A percentile compares a stretch with the other conserved stretches of the same genome.
phyloP scores from a whole-genome alignment of 805 yeast species.

The Saccharomyces kudriavzevii region DNA sequence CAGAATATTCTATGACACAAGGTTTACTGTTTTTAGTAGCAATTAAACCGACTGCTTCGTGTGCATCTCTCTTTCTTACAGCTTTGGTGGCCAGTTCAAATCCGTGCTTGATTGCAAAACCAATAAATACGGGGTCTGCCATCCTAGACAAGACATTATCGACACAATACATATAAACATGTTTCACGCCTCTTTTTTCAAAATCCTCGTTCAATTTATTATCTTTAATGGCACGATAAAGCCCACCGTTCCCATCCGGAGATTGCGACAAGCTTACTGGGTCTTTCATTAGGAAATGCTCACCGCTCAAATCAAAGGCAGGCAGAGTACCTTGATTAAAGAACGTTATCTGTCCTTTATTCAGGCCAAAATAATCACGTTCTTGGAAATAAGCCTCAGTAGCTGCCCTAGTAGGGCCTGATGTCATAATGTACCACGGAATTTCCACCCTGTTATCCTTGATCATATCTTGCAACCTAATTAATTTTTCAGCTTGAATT shows the following conservation, averaged over 20 bases:
- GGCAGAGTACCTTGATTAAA: conserved; percentile 96
- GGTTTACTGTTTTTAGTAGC: conserved; percentile 64
- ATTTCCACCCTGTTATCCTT: conserved; percentile 27
- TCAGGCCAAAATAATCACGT: conserved; percentile 65
- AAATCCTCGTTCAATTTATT: conserved; percentile 65
- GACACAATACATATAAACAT: conserved; percentile 93
- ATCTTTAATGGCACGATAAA: conserved; percentile 71
- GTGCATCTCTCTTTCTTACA: conserved; percentile 83
- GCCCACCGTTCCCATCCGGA: conserved; percentile 98
- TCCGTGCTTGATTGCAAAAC: conserved; percentile 62
- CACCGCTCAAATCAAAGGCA: conserved; percentile 67
- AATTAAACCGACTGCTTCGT: conserved; percentile 86
- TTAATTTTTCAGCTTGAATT: conserved; percentile 82
- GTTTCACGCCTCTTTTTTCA: conserved; percentile 59
- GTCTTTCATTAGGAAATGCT: conserved; percentile 55
- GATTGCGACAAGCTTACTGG: conserved; percentile 59
- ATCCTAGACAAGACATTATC: conserved; percentile 87
- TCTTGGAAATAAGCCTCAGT: conserved; percentile 65
- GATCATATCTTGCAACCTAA: conserved; percentile 43
- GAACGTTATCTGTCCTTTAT: conserved; percentile 51
- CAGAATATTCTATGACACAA: conserved; percentile 91
- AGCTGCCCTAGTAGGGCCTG: conserved; percentile 69
- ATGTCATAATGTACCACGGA: conserved; percentile 93
- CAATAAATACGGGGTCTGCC: conserved; percentile 82
- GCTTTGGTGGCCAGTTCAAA: conserved; percentile 86